These are phyloP conservation scores for Clitopilus hobsonii DNA, from an alignment of 768 basidiomycete species.

Conservation along the genomic window DNA sequence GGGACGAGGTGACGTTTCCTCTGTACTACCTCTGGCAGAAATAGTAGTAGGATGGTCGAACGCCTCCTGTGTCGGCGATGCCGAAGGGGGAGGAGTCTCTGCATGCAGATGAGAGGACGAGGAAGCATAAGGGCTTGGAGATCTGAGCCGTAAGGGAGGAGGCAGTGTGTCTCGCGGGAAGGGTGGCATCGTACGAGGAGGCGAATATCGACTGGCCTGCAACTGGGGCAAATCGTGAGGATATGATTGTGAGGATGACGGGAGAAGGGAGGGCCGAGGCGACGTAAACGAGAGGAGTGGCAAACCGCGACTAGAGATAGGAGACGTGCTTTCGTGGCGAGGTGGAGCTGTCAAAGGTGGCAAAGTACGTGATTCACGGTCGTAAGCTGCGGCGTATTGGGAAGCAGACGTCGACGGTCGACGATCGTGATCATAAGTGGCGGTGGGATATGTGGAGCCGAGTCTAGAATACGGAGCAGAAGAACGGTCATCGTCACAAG, in stretches of 20 bases:
- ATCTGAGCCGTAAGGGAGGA: constrained; percentile 34
- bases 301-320: constrained; percentile 5
- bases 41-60: constrained; percentile 12
- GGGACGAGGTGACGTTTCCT: constrained; percentile 23
- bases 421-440: not conserved
- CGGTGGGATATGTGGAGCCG: not conserved
- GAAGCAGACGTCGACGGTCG: not conserved
- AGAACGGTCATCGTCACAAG: constrained; percentile 5
- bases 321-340: constrained; percentile 6
- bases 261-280: constrained; percentile 28
- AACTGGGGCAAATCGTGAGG: constrained; percentile 23
- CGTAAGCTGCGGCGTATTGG: constrained; percentile 7
- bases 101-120: constrained; percentile 25
- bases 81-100: constrained; percentile 11
- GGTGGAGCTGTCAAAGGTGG: constrained; percentile 26
- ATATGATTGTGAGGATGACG: no score
- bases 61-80: constrained; percentile 22
- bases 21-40: constrained; percentile 1
- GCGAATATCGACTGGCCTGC: constrained; percentile 29
- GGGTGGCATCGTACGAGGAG: constrained; percentile 60
- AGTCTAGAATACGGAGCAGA: not conserved
- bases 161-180: constrained; percentile 58
- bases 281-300: constrained; percentile 15
- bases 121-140: constrained; percentile 21
- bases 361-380: constrained; percentile 26